Evolutionary conservation across 352 stramenopile genomes (phyloP).

Genomic region (Aphanomyces astaci): DNA sequence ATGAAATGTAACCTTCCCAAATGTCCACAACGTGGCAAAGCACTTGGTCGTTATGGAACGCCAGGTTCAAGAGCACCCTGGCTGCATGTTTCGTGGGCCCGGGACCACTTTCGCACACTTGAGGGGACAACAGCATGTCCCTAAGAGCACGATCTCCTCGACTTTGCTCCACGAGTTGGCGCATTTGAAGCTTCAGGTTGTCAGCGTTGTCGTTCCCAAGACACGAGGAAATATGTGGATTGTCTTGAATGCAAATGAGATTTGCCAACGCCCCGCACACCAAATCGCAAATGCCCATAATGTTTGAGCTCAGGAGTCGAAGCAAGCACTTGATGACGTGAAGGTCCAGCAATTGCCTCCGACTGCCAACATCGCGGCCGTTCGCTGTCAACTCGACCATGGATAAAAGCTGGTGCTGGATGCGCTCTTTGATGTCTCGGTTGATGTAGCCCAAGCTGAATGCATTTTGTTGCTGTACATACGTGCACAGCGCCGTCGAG

Average conservation of each 20-base stretch:
- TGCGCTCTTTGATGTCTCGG: conserved; percentile 17
- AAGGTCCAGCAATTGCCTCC: background rate
- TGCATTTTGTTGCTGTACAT: conserved; percentile 3
- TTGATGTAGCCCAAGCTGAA: conserved; percentile 20
- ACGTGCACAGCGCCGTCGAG: conserved; percentile 1
- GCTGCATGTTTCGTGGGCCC: conserved; percentile 14
- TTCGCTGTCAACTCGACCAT: conserved; percentile 9
- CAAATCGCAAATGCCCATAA: conserved; percentile 14
- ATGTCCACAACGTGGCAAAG: background rate
- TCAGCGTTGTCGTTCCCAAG: background rate
- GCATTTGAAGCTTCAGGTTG: background rate
- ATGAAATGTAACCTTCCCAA: conserved; percentile 17
- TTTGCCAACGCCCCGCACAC: conserved; percentile 8
- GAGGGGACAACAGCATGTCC: conserved; percentile 5
- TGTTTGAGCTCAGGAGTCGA: conserved; percentile 6
- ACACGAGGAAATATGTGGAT: background rate
- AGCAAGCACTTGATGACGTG: conserved; percentile 2
- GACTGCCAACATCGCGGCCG: background rate
- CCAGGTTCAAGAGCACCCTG: conserved; percentile 2
- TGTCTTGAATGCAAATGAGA: background rate
- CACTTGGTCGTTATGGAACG: background rate
- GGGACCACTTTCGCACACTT: background rate
- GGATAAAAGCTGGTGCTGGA: conserved; percentile 6
- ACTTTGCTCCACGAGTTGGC: background rate
- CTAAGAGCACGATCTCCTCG: background rate